These are phyloP conservation scores for Aureobasidium sp. DNA, from an alignment of 2,329 filamentous ascomycete genomes.

Conservation along the genomic window DNA sequence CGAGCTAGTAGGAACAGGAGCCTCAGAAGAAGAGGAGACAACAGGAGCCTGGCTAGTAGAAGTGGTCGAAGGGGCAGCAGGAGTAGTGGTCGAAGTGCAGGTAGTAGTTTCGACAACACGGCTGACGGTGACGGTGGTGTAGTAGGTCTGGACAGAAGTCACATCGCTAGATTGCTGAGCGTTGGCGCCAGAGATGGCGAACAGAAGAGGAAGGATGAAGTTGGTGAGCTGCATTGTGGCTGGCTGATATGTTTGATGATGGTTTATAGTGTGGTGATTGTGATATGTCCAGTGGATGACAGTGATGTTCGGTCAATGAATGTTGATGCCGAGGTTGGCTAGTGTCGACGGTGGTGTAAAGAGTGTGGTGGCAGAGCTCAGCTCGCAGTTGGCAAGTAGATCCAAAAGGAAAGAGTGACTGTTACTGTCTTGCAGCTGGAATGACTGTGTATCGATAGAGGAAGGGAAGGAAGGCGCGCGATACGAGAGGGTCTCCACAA, in stretches of 20 bases:
- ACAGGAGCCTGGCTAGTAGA: not conserved
- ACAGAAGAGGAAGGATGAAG: conserved; percentile 16
- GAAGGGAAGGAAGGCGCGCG: not conserved
- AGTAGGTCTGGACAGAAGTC: conserved; percentile 16
- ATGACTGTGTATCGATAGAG: conserved; percentile 12
- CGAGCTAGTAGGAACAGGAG: not conserved
- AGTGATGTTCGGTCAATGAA: conserved; percentile 11
- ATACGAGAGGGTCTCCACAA: conserved; percentile 2
- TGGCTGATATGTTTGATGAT: not conserved
- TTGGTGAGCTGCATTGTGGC: conserved; percentile 16
- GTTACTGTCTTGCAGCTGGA: conserved; percentile 12
- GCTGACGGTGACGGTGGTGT: conserved; percentile 17
- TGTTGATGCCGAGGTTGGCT: conserved; percentile 1
- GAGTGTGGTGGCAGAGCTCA: conserved; percentile 14
- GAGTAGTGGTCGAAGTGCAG: conserved; percentile 11
- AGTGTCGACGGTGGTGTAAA: not conserved
- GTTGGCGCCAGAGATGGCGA: conserved; percentile 10
- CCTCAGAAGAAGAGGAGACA: not conserved
- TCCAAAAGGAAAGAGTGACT: conserved; percentile 9
- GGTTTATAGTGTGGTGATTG: not conserved
- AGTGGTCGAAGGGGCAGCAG: not conserved
- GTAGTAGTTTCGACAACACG: conserved; percentile 13
- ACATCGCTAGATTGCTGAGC: conserved; percentile 1
- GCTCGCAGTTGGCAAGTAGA: conserved; percentile 5
- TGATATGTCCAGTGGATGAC: not conserved